These are phyloP conservation scores for Backusella parvicylindrica DNA, from an alignment of 192 early-diverging fungal genomes.

Conservation along the genomic window DNA sequence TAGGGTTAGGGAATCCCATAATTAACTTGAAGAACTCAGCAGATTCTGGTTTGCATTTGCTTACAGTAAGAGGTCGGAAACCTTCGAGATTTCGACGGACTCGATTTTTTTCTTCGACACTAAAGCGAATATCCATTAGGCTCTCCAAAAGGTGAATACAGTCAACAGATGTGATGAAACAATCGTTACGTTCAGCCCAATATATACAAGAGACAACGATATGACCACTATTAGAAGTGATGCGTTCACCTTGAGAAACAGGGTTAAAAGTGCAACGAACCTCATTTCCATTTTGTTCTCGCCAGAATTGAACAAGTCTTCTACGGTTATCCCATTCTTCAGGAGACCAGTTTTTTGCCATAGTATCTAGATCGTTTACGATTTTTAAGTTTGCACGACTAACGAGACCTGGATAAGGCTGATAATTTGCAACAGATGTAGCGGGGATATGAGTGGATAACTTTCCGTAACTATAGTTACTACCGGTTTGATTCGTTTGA, in stretches of 20 bases:
- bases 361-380: conserved; percentile 60
- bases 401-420: conserved; percentile 58
- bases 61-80: conserved; percentile 71
- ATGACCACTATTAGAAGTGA: not conserved
- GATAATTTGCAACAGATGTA: conserved; percentile 33
- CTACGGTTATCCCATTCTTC: conserved; percentile 62
- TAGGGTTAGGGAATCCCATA: conserved; percentile 77
- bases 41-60: conserved; percentile 69
- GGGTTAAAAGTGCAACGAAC: conserved; percentile 67
- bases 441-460: not conserved
- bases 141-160: conserved; percentile 71
- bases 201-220: conserved; percentile 77
- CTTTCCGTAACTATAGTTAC: not conserved
- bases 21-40: conserved; percentile 73
- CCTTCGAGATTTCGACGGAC: conserved; percentile 83
- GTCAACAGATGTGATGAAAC: conserved; percentile 76
- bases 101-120: conserved; percentile 80
- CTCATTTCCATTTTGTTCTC: conserved; percentile 59
- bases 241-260: conserved; percentile 51
- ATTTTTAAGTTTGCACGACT: conserved; percentile 68
- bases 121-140: conserved; percentile 69
- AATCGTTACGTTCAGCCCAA: conserved; percentile 68
- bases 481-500: not conserved
- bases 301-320: conserved; percentile 73
- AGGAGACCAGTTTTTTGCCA: conserved; percentile 61